Evolutionary conservation across 345 rosid species (phyloP).

Genomic region (Boechera stricta): DNA sequence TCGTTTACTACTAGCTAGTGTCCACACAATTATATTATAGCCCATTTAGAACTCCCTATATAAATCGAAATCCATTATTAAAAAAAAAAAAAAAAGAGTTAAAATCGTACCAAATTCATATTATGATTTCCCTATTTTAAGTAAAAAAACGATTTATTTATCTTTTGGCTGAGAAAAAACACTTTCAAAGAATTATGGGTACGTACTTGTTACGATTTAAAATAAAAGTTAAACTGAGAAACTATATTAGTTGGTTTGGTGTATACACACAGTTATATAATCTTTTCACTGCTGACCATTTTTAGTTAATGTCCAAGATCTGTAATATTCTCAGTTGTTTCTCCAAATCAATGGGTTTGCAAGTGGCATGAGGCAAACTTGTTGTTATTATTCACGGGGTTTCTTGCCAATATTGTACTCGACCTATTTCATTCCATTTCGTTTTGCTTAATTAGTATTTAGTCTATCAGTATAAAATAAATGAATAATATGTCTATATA

Average conservation of each 20-base stretch:
- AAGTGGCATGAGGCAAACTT: constrained; percentile 29
- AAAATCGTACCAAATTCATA: too few relatives aligned
- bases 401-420: constrained; percentile 33
- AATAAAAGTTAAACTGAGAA: too few relatives aligned
- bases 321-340: not conserved
- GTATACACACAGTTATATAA: too few relatives aligned
- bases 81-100: too few relatives aligned
- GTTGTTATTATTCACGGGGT: constrained; percentile 49
- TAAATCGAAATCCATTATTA: not conserved
- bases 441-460: not conserved
- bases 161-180: not conserved
- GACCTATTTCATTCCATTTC: constrained; percentile 4
- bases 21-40: not conserved
- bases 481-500: not conserved
- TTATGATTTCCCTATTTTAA: not conserved
- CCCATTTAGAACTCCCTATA: not conserved
- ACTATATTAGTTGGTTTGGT: too few relatives aligned
- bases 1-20: constrained; percentile 7
- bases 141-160: too few relatives aligned
- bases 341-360: not conserved
- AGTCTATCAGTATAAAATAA: not conserved
- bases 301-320: not conserved
- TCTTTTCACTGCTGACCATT: not conserved
- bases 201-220: too few relatives aligned
- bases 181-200: too few relatives aligned